Base-by-base conservation (phyloP, 805 yeast genomes). In the Monosporozyma aerobia region DNA sequence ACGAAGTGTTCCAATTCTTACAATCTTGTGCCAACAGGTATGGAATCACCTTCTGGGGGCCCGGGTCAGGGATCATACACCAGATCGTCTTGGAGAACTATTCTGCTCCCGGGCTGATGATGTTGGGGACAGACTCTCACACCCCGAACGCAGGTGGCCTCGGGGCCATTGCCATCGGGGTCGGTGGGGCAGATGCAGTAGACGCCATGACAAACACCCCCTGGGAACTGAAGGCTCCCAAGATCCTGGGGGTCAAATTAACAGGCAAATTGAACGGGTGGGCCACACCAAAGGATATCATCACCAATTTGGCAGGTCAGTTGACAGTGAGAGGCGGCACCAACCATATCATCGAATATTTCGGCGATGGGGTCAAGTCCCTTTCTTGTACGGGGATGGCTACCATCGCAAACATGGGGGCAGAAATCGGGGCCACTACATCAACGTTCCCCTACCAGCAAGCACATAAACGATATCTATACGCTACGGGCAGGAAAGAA, bases 121-220 rank as follows among this genome's bases (percentile, higher is more conserved):
- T 94, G 90, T 79, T 94, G 55, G 99, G 99, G 61, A 94, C 99
- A 43, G 99, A 94, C 72, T 90, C 98, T 1, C 99, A 94, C 71
- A 94, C 99, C 48, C 99, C 99, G 48, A 94, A 94, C 65, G 99
- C 99, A 32, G 99, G 99, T 75, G 99, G 99, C 60, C 76, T 94
- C 57, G 99, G 99, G 69, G 96, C 96, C 60, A 84, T 92, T 60
- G 98, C 99, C 63, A 94, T 94, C 69, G 99, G 99, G 74, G 99
- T 94, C 43, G 99, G 99, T 74, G 99, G 99, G 77, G 99, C 99
- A 52, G 99, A 94, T 73, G 99, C 99, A 43, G 99, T 94, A 52
- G 99, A 94, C 72, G 99, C 94, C 50, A 75, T 94, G 67, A 90
- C 98, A 45, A 96, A 94, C 59, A 85, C 94, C 32, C 97, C 99